Conservation (phyloP, 768 basidiomycete species). For the Tylopilus vinaceipallidus region DNA sequence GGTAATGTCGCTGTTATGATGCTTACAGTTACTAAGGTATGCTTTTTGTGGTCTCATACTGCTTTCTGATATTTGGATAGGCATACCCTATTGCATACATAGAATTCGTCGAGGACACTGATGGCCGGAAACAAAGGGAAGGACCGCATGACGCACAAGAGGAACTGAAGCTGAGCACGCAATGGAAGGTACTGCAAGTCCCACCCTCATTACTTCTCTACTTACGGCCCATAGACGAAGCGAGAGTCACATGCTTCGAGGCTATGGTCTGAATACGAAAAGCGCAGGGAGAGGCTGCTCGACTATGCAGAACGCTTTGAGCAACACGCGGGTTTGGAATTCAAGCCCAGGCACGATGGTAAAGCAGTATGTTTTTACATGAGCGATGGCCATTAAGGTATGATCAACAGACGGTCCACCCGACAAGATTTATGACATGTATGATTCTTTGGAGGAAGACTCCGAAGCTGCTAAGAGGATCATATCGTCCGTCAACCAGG, state of each 20-base stretch:
- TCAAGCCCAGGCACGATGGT: slow-evolving; percentile 44
- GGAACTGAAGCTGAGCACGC: slow-evolving; percentile 54
- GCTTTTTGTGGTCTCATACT: not conserved
- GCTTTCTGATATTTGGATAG: slow-evolving; percentile 33
- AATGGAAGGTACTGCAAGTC: slow-evolving; percentile 63
- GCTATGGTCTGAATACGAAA: slow-evolving; percentile 56
- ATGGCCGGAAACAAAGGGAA: slow-evolving; percentile 48
- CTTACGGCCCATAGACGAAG: slow-evolving; percentile 42
- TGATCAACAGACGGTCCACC: slow-evolving; percentile 30
- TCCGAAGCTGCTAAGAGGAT: slow-evolving; percentile 42
- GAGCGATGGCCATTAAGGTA: not conserved
- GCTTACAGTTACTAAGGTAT: slow-evolving; percentile 65
- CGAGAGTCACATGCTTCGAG: slow-evolving; percentile 59
- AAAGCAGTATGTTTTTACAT: not conserved
- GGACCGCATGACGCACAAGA: slow-evolving; percentile 72
- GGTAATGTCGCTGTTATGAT: slow-evolving; percentile 76
- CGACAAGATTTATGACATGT: slow-evolving; percentile 52
- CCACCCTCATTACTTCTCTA: not conserved
- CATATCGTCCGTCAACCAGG: slow-evolving; percentile 39
- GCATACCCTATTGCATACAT: slow-evolving; percentile 76
- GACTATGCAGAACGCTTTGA: slow-evolving; percentile 68
- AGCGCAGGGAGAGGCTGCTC: slow-evolving; percentile 49
- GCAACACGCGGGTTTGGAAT: slow-evolving; percentile 48
- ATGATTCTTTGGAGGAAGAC: slow-evolving; percentile 61
- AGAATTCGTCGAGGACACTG: slow-evolving; percentile 54